Conservation (phyloP, 2,329 filamentous ascomycete genomes). For the Elsinoe australis region DNA sequence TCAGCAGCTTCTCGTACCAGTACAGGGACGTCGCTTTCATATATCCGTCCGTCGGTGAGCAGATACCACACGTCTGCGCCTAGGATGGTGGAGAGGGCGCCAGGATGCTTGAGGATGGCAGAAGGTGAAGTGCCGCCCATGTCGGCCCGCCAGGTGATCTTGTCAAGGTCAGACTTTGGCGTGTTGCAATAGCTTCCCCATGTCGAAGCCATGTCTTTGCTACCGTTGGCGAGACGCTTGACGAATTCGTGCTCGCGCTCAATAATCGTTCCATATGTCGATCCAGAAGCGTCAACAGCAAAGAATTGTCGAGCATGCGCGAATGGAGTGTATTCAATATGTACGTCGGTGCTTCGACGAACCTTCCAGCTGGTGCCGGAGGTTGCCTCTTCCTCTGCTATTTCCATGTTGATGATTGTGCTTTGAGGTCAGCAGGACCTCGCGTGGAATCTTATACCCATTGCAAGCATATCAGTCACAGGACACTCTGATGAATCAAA, state of each 20-base stretch:
- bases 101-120: neutral
- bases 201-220: neutral
- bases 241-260: neutral
- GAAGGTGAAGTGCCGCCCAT: constrained; percentile 5
- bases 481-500: no score
- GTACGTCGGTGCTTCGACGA: neutral
- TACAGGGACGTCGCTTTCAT: neutral
- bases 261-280: neutral
- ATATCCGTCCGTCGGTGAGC: neutral
- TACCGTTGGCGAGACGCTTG: neutral
- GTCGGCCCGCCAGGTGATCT: neutral
- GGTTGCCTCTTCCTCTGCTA: neutral
- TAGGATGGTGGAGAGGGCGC: neutral
- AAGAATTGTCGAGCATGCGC: neutral
- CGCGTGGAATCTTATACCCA: neutral
- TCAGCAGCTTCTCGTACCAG: neutral
- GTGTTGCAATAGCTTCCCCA: neutral
- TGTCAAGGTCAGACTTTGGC: neutral
- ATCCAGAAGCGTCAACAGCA: constrained; percentile 4
- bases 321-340: neutral
- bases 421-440: neutral
- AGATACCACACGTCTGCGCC: neutral
- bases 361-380: neutral
- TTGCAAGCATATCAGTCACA: no score
- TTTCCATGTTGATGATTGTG: neutral